Percentiles rank a stretch among this genome's conserved stretches.
Conservation (phyloP, 2,329 filamentous ascomycete genomes). For the Aspergillus tubingensis region DNA sequence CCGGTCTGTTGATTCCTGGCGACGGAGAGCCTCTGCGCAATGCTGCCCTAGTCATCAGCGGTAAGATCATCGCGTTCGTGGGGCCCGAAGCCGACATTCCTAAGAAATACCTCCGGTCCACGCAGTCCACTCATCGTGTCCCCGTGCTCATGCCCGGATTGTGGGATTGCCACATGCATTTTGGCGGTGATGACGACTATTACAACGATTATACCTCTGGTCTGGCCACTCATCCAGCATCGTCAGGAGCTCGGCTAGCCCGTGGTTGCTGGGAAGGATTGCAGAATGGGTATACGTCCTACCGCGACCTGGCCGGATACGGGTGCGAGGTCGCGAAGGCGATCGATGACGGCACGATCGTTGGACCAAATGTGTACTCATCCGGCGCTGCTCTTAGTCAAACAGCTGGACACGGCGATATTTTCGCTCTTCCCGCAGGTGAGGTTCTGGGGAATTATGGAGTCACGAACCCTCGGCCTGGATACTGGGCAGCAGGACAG, state of each 20-base stretch:
- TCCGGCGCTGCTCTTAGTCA: slow-evolving; percentile 1
- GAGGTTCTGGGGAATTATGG: not conserved
- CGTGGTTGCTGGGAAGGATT: slow-evolving; percentile 1
- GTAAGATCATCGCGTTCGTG: not conserved
- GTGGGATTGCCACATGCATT: slow-evolving; percentile 6
- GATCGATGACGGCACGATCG: slow-evolving; percentile 1
- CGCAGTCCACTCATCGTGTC: not conserved
- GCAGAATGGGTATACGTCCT: slow-evolving; percentile 5
- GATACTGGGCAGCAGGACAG: not conserved
- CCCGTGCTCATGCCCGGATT: not conserved
- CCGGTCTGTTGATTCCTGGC: not conserved
- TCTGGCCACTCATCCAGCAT: slow-evolving; percentile 1
- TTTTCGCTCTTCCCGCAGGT: slow-evolving; percentile 1
- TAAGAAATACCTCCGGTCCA: slow-evolving; percentile 1
- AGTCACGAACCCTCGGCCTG: not conserved
- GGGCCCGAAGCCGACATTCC: not conserved
- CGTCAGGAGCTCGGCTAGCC: not conserved
- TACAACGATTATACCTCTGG: slow-evolving; percentile 1
- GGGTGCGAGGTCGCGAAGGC: slow-evolving; percentile 1
- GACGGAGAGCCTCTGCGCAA: not conserved
- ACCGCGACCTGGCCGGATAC: slow-evolving; percentile 1
- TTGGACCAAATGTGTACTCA: not conserved
- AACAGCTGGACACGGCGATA: slow-evolving; percentile 1
- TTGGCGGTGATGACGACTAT: not conserved
- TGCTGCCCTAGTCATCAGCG: not conserved